A percentile compares a stretch with the other conserved stretches of the same genome.
Conservation (phyloP, 345 rosid species). For the Gossypium sturtianum region DNA sequence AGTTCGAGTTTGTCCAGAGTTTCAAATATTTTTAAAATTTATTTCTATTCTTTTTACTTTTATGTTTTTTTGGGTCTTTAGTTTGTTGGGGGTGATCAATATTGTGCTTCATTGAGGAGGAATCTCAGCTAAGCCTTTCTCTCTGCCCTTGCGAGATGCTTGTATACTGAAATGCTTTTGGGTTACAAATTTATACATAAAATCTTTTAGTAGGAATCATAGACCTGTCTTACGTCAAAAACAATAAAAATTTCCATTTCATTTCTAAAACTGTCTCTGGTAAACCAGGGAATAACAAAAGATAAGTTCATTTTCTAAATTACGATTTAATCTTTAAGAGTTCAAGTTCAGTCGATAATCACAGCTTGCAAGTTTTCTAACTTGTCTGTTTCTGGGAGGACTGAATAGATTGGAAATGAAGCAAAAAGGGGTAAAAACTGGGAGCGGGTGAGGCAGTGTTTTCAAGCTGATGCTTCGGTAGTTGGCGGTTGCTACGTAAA, state of each 20-base stretch:
- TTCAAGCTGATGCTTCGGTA: too few species aligned
- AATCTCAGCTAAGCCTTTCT: slow-evolving; percentile 18
- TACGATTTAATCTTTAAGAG: too few species aligned
- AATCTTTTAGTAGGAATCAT: slow-evolving; percentile 26
- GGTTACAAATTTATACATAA: slow-evolving; percentile 28
- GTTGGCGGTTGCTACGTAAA: background rate
- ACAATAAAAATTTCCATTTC: slow-evolving; percentile 3
- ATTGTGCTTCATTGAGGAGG: slow-evolving; percentile 14
- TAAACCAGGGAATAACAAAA: background rate
- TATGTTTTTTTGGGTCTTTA: background rate
- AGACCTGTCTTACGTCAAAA: slow-evolving; percentile 9
- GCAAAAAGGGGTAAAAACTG: background rate
- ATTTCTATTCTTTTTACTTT: background rate
- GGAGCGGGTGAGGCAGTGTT: too few species aligned
- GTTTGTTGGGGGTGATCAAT: slow-evolving; percentile 29
- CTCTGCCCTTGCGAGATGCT: slow-evolving; percentile 19
- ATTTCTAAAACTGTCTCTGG: background rate
- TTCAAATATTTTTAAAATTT: slow-evolving; percentile 1
- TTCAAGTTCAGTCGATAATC: too few species aligned
- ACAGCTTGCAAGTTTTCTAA: too few species aligned
- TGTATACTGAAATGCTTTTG: slow-evolving; percentile 25
- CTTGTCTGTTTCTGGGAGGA: too few species aligned
- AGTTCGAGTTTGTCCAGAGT: slow-evolving; percentile 16
- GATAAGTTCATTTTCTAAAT: background rate
- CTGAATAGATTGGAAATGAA: background rate